phyloP scores from a whole-genome alignment of 306 rosid genomes.

The Prosopis cineraria region DNA sequence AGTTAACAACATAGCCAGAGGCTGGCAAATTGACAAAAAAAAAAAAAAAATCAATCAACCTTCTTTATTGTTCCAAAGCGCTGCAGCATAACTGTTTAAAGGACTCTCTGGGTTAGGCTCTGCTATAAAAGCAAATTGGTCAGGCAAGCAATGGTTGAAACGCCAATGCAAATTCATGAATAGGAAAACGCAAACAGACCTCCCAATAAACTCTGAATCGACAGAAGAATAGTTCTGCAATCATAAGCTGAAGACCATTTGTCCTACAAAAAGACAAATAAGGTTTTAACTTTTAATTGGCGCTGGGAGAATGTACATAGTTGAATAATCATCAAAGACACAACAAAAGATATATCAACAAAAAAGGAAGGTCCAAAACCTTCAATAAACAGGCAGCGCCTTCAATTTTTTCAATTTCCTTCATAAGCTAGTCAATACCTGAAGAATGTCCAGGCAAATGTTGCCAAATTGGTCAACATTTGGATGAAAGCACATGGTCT shows the following conservation, averaged over 20 bases:
- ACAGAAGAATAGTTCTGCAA: constrained; percentile 93
- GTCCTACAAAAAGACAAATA: constrained; percentile 55
- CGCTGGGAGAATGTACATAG: not conserved
- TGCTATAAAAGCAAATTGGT: constrained; percentile 47
- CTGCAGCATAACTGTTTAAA: constrained; percentile 89
- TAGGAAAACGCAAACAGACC: constrained; percentile 52
- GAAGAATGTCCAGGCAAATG: constrained; percentile 97
- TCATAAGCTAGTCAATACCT: constrained; percentile 52
- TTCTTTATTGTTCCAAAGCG: constrained; percentile 83
- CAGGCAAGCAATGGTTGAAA: constrained; percentile 34
- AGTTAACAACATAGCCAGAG: not conserved
- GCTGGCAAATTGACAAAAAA: not conserved
- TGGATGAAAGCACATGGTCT: constrained; percentile 95
- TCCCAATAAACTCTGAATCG: constrained; percentile 93
- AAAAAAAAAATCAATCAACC: constrained; percentile 45
- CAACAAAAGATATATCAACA: constrained; percentile 20
- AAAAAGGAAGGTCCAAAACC: constrained; percentile 24
- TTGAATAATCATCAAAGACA: not conserved
- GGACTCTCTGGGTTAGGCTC: constrained; percentile 98
- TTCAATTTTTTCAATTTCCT: not conserved
- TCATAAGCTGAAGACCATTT: constrained; percentile 99
- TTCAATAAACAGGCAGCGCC: not conserved
- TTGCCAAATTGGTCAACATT: constrained; percentile 96
- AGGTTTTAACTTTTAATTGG: constrained; percentile 22
- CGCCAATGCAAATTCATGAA: constrained; percentile 19